A percentile compares a stretch with the other conserved stretches of the same genome.
phyloP scores from a whole-genome alignment of 352 stramenopile species.

The Pythium scleroteichum region DNA sequence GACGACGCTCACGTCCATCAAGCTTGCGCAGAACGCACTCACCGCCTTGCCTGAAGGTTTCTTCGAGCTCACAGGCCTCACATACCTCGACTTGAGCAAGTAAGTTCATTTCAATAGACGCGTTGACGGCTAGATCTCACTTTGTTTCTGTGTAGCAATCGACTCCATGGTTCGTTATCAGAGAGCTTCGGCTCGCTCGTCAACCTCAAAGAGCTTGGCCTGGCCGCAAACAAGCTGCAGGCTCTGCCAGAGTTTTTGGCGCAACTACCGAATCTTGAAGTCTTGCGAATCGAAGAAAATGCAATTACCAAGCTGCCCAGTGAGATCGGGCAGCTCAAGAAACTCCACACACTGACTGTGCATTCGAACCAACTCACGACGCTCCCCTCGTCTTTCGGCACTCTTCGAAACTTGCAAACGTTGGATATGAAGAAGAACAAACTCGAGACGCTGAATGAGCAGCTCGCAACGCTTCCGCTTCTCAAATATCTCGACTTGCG shows the following conservation, averaged over 20 bases:
- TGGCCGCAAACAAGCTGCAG: slow-evolving; percentile 67
- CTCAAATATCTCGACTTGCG: slow-evolving; percentile 77
- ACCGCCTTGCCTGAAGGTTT: slow-evolving; percentile 56
- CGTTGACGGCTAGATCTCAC: neutral
- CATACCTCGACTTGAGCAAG: slow-evolving; percentile 76
- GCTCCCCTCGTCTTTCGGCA: slow-evolving; percentile 47
- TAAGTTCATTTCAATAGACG: slow-evolving; percentile 29
- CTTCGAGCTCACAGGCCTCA: slow-evolving; percentile 58
- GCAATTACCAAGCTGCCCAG: slow-evolving; percentile 44
- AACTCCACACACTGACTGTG: slow-evolving; percentile 59
- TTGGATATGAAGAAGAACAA: slow-evolving; percentile 82
- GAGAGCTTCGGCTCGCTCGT: slow-evolving; percentile 48
- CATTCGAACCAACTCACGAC: slow-evolving; percentile 61
- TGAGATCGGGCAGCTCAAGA: slow-evolving; percentile 49
- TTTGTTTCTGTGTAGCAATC: slow-evolving; percentile 47
- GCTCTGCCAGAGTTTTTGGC: slow-evolving; percentile 52
- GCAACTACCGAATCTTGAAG: slow-evolving; percentile 50
- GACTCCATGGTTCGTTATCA: slow-evolving; percentile 53
- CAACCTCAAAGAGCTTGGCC: slow-evolving; percentile 61
- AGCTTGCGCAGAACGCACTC: slow-evolving; percentile 74
- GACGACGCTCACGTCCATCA: slow-evolving; percentile 56
- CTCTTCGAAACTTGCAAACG: slow-evolving; percentile 55
- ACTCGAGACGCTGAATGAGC: slow-evolving; percentile 45
- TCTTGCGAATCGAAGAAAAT: slow-evolving; percentile 69
- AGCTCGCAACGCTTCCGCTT: slow-evolving; percentile 37